Evolutionary conservation across 495 filamentous ascomycete genomes (phyloP), one percentile per base, ranked within the genome.

Genomic region (Aspergillus indologenus): DNA sequence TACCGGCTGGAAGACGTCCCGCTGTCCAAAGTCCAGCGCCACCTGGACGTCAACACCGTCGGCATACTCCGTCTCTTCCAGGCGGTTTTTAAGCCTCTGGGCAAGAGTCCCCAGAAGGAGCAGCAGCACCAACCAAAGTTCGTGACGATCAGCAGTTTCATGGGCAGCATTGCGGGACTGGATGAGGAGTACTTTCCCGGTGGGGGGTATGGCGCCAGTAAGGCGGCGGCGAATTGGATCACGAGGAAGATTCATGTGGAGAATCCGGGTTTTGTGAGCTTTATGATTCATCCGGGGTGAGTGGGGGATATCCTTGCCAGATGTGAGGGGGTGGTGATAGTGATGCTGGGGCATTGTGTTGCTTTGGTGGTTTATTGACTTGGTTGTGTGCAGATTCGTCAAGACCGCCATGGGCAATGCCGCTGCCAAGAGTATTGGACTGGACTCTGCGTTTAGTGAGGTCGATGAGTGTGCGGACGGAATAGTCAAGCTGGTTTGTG

Each of bases 241-340:
- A 51, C 48, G 3, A 31, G 48, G 48, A 51, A 51, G 24, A 51
- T 51, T 24, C 48, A 51, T 51, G 24, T 51, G 5, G 48, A 51
- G 48, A 51, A 51, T 31, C 4, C 31, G 48, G 24, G 23, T 0
- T 29, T 12, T 15, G 48, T 51, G 24, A 29, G 48, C 29, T 51
- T 51, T 51, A 31, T 34, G 4, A 18, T 51, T 17, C 48, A 51
- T 51, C 48, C 48, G 24, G 48, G 48, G 48, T 51, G 24, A 51
- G 48, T 31, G 22, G 24, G 3, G 3, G 3, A 17, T 24, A 5
- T 50, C 11, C 22, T 11, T 26, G 3, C 12, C 26, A 29, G 26
- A 40, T 40, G 34, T 2, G 34, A 11, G 2, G 34, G 34, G 2
- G 12, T 8, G 34, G 7, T 11, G 34, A 40, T 26, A 22, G 15